Conservation (phyloP, 306 rosid species). For the Rosa lucieae region DNA sequence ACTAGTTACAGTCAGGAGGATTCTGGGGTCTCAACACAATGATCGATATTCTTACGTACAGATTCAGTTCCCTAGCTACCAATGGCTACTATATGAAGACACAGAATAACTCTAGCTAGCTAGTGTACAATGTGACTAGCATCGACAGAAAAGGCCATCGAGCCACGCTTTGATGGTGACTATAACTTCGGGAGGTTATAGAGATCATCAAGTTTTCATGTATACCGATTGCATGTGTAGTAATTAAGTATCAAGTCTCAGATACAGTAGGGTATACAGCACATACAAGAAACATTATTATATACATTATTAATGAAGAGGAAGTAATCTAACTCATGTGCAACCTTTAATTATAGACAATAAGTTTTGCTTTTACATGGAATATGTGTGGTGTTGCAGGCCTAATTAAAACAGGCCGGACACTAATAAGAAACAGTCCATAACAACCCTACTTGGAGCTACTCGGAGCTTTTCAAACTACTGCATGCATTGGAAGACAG, state of each 20-base stretch:
- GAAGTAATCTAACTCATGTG: neutral
- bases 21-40: neutral
- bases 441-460: neutral
- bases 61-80: no score
- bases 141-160: neutral
- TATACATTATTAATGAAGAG: neutral
- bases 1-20: neutral
- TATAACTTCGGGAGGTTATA: neutral
- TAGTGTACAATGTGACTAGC: neutral
- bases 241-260: neutral
- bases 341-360: neutral
- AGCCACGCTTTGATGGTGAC: neutral
- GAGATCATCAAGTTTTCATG: neutral
- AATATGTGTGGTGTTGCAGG: constrained; percentile 13
- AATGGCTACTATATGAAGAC: no score
- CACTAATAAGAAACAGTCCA: neutral
- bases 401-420: neutral
- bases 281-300: neutral
- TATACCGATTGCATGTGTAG: neutral
- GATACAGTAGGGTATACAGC: neutral
- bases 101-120: neutral
- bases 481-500: neutral
- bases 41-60: neutral
- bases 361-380: neutral
- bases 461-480: neutral